These are phyloP conservation scores for Annulohypoxylon bovei DNA, from an alignment of 495 filamentous ascomycete species.

Conservation along the genomic window DNA sequence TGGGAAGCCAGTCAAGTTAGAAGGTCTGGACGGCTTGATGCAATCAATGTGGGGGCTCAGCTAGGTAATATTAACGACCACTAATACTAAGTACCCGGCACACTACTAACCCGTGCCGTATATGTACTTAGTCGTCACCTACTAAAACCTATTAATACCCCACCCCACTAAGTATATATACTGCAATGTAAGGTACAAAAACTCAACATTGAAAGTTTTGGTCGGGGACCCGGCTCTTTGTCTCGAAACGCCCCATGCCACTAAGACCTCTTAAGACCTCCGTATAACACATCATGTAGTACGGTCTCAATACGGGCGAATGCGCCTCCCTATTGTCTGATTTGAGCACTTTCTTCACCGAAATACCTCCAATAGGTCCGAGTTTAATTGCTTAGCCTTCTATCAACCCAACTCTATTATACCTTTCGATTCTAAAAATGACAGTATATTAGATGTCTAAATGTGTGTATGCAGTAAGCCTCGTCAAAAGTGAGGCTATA, in stretches of 20 bases:
- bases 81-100: slow-evolving; percentile 7
- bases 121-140: slow-evolving; percentile 10
- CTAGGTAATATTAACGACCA: slow-evolving; percentile 38
- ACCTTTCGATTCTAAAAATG: not conserved
- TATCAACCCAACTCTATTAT: slow-evolving; percentile 1
- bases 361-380: slow-evolving; percentile 10
- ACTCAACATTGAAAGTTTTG: slow-evolving; percentile 15
- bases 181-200: slow-evolving; percentile 15
- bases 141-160: not conserved
- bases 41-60: slow-evolving; percentile 46
- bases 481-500: slow-evolving; percentile 9
- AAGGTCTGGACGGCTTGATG: slow-evolving; percentile 37
- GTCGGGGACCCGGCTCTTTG: slow-evolving; percentile 30
- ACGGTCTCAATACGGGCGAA: slow-evolving; percentile 16
- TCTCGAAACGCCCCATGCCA: slow-evolving; percentile 32
- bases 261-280: not conserved
- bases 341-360: slow-evolving; percentile 25
- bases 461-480: slow-evolving; percentile 11
- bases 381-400: slow-evolving; percentile 8
- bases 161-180: slow-evolving; percentile 14
- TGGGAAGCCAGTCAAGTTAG: slow-evolving; percentile 35
- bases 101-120: slow-evolving; percentile 7
- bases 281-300: not conserved
- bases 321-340: slow-evolving; percentile 2
- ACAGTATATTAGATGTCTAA: not conserved